A percentile compares a stretch with the other conserved stretches of the same genome.
Evolutionary conservation across 768 basidiomycete genomes (phyloP).

Genomic region (Suillus paluster): DNA sequence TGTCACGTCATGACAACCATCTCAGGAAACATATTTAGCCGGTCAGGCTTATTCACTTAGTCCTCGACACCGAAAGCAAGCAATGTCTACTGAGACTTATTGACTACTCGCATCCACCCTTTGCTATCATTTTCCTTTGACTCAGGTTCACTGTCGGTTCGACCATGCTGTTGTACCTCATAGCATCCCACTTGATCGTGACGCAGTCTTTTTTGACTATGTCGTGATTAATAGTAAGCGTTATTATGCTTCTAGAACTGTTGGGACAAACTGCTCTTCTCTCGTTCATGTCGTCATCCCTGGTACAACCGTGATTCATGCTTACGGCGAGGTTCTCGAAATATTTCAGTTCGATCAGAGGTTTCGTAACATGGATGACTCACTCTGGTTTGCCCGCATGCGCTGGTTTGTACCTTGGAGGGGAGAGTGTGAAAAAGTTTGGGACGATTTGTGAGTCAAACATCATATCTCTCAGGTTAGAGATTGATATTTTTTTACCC

Average conservation of each 20-base stretch:
- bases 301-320: background rate
- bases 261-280: background rate
- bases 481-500: background rate
- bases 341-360: slow-evolving; percentile 6
- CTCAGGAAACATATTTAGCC: background rate
- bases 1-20: background rate
- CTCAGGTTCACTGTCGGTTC: slow-evolving; percentile 4
- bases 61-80: background rate
- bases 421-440: background rate
- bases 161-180: background rate
- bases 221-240: slow-evolving; percentile 5
- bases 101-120: background rate
- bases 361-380: background rate
- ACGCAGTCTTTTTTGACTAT: slow-evolving; percentile 10
- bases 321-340: slow-evolving; percentile 4
- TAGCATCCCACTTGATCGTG: background rate
- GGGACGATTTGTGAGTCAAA: slow-evolving; percentile 3
- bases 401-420: background rate
- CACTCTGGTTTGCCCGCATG: slow-evolving; percentile 2
- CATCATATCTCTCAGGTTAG: too few relatives aligned
- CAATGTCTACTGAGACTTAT: slow-evolving; percentile 5
- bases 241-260: background rate
- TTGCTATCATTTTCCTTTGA: slow-evolving; percentile 2
- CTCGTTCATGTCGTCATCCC: slow-evolving; percentile 1
- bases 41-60: slow-evolving; percentile 3